Evolutionary conservation across 306 rosid species (phyloP).

Genomic region (Ormosia semicastrata): DNA sequence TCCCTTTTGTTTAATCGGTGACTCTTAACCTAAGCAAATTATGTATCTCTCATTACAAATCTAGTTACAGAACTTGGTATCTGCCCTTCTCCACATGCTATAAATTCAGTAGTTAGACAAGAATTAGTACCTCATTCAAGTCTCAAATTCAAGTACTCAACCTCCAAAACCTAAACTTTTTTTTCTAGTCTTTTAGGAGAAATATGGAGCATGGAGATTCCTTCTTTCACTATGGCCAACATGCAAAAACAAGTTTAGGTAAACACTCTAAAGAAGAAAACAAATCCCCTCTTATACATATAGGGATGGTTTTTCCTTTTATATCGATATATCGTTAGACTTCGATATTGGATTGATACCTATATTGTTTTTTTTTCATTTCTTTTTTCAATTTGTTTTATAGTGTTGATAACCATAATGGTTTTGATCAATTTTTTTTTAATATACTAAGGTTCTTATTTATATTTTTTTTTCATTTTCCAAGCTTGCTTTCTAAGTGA

Average conservation of each 20-base stretch:
- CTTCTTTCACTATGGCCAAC: background rate
- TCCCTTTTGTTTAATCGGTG: too few species aligned
- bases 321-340: background rate
- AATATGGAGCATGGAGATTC: background rate
- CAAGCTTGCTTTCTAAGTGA: too few species aligned
- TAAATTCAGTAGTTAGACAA: background rate
- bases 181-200: background rate
- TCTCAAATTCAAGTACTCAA: background rate
- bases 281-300: background rate
- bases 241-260: background rate
- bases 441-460: too few species aligned
- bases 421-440: too few species aligned
- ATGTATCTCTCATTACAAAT: background rate
- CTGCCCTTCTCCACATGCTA: background rate
- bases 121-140: background rate
- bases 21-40: background rate
- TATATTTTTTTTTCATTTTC: too few species aligned
- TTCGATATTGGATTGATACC: background rate
- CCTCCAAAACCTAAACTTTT: background rate
- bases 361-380: background rate
- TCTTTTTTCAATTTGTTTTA: background rate
- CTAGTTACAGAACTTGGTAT: background rate
- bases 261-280: background rate
- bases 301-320: background rate
- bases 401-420: too few species aligned